Percentiles rank a stretch among this genome's conserved stretches.
These are phyloP conservation scores for Euphorbia peplus DNA, from an alignment of 345 rosid species.

Conservation along the genomic window DNA sequence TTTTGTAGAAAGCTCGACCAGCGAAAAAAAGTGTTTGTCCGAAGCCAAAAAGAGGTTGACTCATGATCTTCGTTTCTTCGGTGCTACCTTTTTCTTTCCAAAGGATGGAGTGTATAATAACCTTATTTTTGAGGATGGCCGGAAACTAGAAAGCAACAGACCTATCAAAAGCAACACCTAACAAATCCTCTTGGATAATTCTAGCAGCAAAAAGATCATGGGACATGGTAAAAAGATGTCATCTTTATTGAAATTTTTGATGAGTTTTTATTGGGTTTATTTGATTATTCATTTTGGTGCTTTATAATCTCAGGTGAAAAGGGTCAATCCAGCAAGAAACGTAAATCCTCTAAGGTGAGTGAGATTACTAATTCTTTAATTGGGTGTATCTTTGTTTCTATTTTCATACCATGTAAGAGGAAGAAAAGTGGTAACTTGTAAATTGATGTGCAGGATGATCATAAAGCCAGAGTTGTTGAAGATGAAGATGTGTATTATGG, in stretches of 20 bases:
- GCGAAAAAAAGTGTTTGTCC: too few relatives aligned
- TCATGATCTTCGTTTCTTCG: too few relatives aligned
- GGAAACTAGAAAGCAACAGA: too few relatives aligned
- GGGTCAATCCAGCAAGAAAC: conserved; percentile 63
- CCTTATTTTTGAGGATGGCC: too few relatives aligned
- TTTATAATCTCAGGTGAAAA: conserved; percentile 76
- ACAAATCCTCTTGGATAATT: too few relatives aligned
- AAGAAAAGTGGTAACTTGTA: neutral
- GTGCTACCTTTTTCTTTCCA: too few relatives aligned
- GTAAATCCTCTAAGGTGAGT: conserved; percentile 61
- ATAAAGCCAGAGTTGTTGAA: conserved; percentile 40
- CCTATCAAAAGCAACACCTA: too few relatives aligned
- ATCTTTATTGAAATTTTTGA: neutral
- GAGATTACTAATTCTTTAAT: neutral
- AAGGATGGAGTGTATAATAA: too few relatives aligned
- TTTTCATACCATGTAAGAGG: too few relatives aligned
- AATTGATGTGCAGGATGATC: conserved; percentile 53
- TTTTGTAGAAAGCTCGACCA: too few relatives aligned
- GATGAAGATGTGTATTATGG: conserved; percentile 45
- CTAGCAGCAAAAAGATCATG: too few relatives aligned
- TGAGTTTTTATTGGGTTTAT: neutral
- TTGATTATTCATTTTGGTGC: neutral
- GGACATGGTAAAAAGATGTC: conserved; percentile 18
- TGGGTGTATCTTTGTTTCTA: neutral
- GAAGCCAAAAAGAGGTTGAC: too few relatives aligned